Evolutionary conservation across 164 flowering plant species (phyloP).

Genomic region (Vitis cinerea): DNA sequence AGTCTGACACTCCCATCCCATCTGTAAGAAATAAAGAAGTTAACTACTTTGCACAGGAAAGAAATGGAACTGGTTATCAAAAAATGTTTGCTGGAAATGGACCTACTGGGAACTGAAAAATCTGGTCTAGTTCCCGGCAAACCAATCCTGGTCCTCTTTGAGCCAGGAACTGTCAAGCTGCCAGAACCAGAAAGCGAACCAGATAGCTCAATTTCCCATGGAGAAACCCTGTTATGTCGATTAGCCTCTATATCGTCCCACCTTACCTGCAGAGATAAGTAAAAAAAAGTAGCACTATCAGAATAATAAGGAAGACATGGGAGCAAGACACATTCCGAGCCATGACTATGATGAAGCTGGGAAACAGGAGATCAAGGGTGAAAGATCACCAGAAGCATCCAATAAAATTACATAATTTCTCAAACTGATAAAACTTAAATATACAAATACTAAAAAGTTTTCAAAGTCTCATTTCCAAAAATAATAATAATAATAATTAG

Average conservation of each 20-base stretch:
- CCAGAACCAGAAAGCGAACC: conserved; percentile 54
- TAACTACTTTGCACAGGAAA: background rate
- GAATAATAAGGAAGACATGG: too few relatives aligned
- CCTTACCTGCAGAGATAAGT: conserved; percentile 62
- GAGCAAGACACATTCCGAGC: too few relatives aligned
- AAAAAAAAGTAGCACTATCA: background rate
- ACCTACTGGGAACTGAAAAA: conserved; percentile 61
- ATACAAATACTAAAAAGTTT: too few relatives aligned
- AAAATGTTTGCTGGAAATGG: background rate
- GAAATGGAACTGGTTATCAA: background rate
- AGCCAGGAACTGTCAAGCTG: conserved; percentile 39
- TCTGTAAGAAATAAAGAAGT: conserved; percentile 30
- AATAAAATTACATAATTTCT: too few relatives aligned
- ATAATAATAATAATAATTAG: too few relatives aligned
- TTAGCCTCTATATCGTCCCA: conserved; percentile 75
- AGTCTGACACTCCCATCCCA: conserved; percentile 64
- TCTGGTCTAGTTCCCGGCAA: conserved; percentile 52
- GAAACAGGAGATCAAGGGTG: too few relatives aligned
- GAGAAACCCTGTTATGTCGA: conserved; percentile 74
- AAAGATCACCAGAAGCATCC: too few relatives aligned
- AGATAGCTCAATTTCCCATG: conserved; percentile 89
- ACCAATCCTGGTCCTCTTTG: conserved; percentile 66
- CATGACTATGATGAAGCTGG: too few relatives aligned
- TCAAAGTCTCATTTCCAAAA: too few relatives aligned
- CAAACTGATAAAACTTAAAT: too few relatives aligned